Evolutionary conservation across 768 basidiomycete genomes (phyloP), one percentile per base, ranked within the genome.

Genomic region (Lentinula guzmanii): DNA sequence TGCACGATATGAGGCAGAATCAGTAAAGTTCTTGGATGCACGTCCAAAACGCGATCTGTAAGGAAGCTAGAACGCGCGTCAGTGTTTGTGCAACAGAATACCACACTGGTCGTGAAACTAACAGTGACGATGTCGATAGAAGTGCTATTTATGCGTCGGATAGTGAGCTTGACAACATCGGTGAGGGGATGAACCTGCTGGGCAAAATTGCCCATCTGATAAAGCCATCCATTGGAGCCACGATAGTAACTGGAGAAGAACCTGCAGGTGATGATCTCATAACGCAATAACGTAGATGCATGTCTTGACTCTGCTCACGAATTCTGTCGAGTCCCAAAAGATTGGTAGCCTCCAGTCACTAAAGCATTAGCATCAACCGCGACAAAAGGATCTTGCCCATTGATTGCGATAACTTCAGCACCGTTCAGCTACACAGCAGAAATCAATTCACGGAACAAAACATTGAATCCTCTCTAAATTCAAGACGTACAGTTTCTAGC

Each of bases 31-130:
- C 21, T 73, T 74, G 28, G 81, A 72, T 9, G 69, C 67, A 1
- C 78, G 71, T 28, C 79, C 78, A 62, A 85, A 76, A 45, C 82
- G 78, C 3, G 84, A 84, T 41, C 82, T 81, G 69, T 84, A 86
- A 11, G 85, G 84, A 57, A 86, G 69, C 84, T 86, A 37, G 31
- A 18, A 42, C 21, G 24, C 13, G 13, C 5, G 15, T 39, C 11
- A 52, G 9, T 4, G 28, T 10, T 4, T 31, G 28, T 35, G 31
- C 3, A 52, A n/a, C 5, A 52, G 52, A 13, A 33, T 11, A 33
- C 4, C 10, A 37, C 24, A 42, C 28, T 48, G 18, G 13, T 34
- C 48, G 24, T 9, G n/a, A 28, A 33, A 69, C 77, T 55, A 46
- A 83, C 84, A 1, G 75, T 76, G 64, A 86, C 69, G 3, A 75